Conservation (phyloP, 331 rosid genomes). For the Acacia pycnantha region DNA sequence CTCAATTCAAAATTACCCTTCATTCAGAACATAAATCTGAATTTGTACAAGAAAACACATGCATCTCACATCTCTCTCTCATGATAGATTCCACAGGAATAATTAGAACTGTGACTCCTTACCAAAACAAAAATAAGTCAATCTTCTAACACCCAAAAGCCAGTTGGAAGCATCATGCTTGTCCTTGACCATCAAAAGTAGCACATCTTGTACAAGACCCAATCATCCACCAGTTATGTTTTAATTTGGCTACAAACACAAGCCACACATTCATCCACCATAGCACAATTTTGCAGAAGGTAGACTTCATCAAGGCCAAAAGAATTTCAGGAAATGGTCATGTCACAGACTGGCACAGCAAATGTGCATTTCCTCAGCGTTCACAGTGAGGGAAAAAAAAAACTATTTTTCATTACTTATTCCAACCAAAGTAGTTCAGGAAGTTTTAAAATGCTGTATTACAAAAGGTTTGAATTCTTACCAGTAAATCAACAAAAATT, state of each 20-base stretch:
- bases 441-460: neutral
- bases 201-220: neutral
- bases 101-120: neutral
- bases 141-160: neutral
- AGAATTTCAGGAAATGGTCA: neutral
- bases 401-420: neutral
- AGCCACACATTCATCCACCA: neutral
- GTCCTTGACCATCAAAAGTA: neutral
- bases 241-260: neutral
- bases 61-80: neutral
- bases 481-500: conserved; percentile 1
- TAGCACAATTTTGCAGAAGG: neutral
- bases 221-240: neutral
- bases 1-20: neutral
- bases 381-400: neutral
- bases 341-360: neutral
- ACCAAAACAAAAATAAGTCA: neutral
- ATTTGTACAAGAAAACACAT: neutral
- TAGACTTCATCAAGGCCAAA: neutral
- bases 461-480: neutral
- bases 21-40: neutral
- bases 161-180: neutral
- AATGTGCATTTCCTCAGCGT: conserved; percentile 5
- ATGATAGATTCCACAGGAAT: neutral
- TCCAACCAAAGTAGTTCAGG: neutral